Base-by-base conservation (phyloP, 345 rosid genomes). In the Acer saccharum region DNA sequence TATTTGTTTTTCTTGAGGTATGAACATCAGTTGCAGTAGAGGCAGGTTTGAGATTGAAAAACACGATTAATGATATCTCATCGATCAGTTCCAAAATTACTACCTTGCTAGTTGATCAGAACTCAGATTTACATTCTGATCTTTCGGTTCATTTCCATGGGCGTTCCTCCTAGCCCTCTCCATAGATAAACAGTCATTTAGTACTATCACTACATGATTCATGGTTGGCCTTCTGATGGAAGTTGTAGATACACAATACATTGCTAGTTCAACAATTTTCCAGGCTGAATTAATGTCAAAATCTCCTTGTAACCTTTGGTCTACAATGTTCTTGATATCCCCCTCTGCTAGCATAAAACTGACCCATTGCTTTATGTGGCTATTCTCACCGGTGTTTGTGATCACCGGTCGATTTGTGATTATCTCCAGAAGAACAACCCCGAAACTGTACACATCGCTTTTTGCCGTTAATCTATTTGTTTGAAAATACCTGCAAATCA, bases 391-490 rank as follows among this genome's bases (percentile, higher is more conserved):
- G 20, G 0, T 60, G n/a, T 60, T 79, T 10, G 65, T 71, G 20
- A 82, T 85, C 35, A 76, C 88, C 2, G 80, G 75, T 25, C 76
- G 79, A 65, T 83, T 71, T 74, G 88, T 81, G 2, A 84, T 79
- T 32, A 86, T 79, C 77, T 85, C 87, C 75, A 90, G 61, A 0
- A 90, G 68, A 27, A 89, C 89, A 63, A 86, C 50, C 25, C 92
- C 90, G 12, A 89, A 89, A 63, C 89, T 84, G 44, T 83, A 87
- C 1, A 87, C 81, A 32, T 89, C 90, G 44, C 83, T 86, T 72
- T 84, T 84, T 46, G 85, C 83, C 12, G 80, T 87, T 61, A 87
- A 61, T 75, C 76, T 76, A 9, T 72, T 81, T 44, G 88, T 73
- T 78, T 64, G 77, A 14, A 65, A 82, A 60, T 81, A 81, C 69